These are phyloP conservation scores for Rosa rugosa DNA, from an alignment of 306 rosid species.

Conservation along the genomic window DNA sequence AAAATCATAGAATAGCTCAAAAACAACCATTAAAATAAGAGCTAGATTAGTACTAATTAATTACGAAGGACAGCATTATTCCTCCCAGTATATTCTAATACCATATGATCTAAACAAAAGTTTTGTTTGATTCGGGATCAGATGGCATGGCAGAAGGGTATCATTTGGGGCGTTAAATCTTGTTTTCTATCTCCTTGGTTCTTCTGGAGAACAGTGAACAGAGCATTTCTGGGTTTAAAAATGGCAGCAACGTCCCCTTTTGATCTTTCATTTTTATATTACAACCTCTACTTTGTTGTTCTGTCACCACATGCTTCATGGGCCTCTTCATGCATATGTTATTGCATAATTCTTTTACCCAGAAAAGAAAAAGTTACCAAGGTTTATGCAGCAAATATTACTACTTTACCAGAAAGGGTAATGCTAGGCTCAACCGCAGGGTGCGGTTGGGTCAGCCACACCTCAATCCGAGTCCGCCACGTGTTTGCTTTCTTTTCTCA, in stretches of 20 bases:
- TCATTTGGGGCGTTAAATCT: not conserved
- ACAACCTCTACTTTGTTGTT: not conserved
- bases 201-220: not conserved
- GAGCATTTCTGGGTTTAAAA: not conserved
- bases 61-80: not conserved
- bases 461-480: no score
- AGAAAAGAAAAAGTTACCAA: not conserved
- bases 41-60: not conserved
- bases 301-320: not conserved
- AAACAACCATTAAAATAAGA: not conserved
- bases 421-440: no score
- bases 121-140: not conserved
- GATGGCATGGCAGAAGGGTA: not conserved
- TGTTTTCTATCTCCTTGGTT: not conserved
- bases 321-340: not conserved
- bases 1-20: not conserved
- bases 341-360: not conserved
- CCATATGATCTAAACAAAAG: not conserved
- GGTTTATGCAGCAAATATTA: not conserved
- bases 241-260: not conserved
- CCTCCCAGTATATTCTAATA: slow-evolving; percentile 12
- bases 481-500: no score
- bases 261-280: not conserved
- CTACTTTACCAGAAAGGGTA: not conserved
- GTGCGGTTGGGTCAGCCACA: no score